Evolutionary conservation across 129 eudicot species (phyloP).

Genomic region (Artemisia tridentata): DNA sequence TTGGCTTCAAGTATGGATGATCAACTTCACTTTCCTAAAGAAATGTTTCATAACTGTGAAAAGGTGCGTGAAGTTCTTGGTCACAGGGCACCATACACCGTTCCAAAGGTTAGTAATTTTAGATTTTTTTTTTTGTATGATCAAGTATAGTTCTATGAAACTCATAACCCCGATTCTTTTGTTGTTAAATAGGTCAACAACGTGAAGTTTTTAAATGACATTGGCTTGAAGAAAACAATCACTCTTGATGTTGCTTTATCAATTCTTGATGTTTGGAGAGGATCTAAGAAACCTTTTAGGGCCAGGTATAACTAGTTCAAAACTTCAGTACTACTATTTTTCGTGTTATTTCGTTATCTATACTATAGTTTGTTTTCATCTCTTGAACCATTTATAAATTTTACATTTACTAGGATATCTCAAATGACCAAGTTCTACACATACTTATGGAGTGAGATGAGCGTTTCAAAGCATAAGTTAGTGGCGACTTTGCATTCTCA

Average conservation of each 20-base stretch:
- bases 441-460: conserved; percentile 62
- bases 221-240: conserved; percentile 64
- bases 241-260: conserved; percentile 58
- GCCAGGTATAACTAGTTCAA: conserved; percentile 51
- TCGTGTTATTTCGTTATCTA: no score
- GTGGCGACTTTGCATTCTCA: conserved; percentile 45
- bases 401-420: conserved; percentile 46
- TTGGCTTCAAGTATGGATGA: conserved; percentile 56
- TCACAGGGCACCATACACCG: conserved; percentile 55
- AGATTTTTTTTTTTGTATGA: no score
- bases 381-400: conserved; percentile 3
- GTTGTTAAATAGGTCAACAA: conserved; percentile 48
- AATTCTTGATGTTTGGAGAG: conserved; percentile 54
- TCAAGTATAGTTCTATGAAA: not conserved
- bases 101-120: conserved; percentile 63
- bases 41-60: conserved; percentile 62
- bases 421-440: conserved; percentile 75
- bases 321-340: no score
- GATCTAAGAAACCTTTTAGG: conserved; percentile 42
- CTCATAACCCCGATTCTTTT: no score
- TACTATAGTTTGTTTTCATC: no score
- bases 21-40: conserved; percentile 62
- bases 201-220: conserved; percentile 46
- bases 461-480: conserved; percentile 46
- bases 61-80: conserved; percentile 66